Base-by-base conservation (phyloP, 495 filamentous ascomycete species). In the Tuber brumale region DNA sequence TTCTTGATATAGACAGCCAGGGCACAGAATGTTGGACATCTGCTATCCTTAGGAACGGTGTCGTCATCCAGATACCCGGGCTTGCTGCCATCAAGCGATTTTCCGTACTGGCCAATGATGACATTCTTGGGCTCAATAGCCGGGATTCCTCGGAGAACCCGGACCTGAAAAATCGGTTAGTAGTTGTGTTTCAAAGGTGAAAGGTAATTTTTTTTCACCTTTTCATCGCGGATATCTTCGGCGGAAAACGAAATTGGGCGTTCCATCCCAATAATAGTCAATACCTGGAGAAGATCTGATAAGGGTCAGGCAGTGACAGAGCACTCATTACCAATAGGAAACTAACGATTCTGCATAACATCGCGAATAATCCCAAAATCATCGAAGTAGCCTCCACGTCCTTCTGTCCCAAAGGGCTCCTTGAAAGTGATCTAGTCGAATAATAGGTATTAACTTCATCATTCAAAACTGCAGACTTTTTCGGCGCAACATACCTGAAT, bases 301-400 rank as follows among this genome's bases (percentile, higher is more conserved):
- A 57, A 69, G 35, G 61, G 74, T 85, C 43, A 87, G 83, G 27
- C 78, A 74, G 19, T 21, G n/a, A 43, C 27, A n/a, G 16, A 21
- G 27, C 46, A 12, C n/a, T 57, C 42, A 31, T 23, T 37, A 51
- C 16, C 51, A 70, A 16, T 18, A 27, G 57, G n/a, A 43, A 45
- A 75, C 81, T 16, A 48, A 83, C 81, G 93, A 87, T 96, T 96
- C 84, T 96, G 93, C 93, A 96, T 96, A 79, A 99, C 96, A 86
- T 99, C 96, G 84, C 96, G 94, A 82, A 99, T 94, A 84, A 99
- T 99, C 80, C 96, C 96, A 82, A 99, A 99, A 85, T 99, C 96
- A 82, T 99, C 96, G 83, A 99, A 99, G 86, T 99, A 99, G 72
- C 96, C 96, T 72, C 96, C 96, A 84, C 96, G 92, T 44, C 96